Base-by-base conservation (phyloP, 2,329 filamentous ascomycete species). In the Lachnellula cervina region DNA sequence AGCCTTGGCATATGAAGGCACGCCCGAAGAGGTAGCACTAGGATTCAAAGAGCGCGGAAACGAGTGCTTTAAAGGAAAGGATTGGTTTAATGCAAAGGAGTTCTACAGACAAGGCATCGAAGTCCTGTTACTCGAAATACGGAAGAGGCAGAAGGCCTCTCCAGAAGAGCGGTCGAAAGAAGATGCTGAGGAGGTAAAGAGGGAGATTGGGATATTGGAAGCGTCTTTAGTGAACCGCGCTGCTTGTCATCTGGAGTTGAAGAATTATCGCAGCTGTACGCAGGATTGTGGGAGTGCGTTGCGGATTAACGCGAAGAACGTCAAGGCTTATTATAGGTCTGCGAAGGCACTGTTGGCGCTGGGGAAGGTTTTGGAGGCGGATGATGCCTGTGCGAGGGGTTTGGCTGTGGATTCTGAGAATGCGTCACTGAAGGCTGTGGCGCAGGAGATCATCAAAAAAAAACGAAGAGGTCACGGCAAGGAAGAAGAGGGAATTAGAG, bases 41-140 rank as follows among this genome's bases (percentile, higher is more conserved):
- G 90, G 90, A 62, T 97, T 97, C 76, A 90, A 94, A 66, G 87
- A 93, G 69, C 89, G 90, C 63, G 94, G 94, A 35, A 99, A 99
- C 70, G 93, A 97, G 66, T 86, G 83, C 67, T 96, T 95, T 69
- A 80, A 81, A 64, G 78, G 79, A 54, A 86, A 84, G 71, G 78
- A 83, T 48, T 96, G 88, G 84, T 77, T 73, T 25, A 91, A 97
- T 71, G 94, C 92, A 4, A 87, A 88, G 69, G 91, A 96, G 71
- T 97, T 92, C 71, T 99, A 99, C 71, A 83, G 81, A 32, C 94
- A 96, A 74, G 92, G 87, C n/a, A 79, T 97, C 51, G 76, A 82
- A 11, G 82, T 95, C 6, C 73, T 97, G 17, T 77, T 80, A 11
- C 76, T 76, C 5, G 86, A 88, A 71, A 81, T 89, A 68, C 71